These are phyloP conservation scores for Beauveria scarabaeidicola DNA, from an alignment of 2,329 filamentous ascomycete species.

Conservation along the genomic window DNA sequence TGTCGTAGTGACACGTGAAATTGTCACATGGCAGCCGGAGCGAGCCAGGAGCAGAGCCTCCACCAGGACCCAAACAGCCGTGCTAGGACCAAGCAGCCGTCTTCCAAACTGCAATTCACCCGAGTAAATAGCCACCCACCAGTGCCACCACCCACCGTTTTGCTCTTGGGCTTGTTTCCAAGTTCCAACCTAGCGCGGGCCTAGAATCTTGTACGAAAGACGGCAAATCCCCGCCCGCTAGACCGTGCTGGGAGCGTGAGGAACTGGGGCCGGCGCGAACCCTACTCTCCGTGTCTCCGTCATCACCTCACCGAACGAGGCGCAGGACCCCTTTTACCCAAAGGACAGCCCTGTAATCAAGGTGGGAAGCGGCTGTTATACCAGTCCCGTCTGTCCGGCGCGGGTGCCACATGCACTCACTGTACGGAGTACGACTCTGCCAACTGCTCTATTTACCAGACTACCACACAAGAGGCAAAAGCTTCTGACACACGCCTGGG, in stretches of 20 bases:
- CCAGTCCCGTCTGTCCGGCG: slow-evolving; percentile 4
- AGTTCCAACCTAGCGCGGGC: neutral
- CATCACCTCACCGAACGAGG: neutral
- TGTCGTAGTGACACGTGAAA: slow-evolving; percentile 12
- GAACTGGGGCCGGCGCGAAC: slow-evolving; percentile 10
- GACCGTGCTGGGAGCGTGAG: neutral
- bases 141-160: neutral
- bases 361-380: slow-evolving; percentile 4
- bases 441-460: neutral
- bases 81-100: neutral
- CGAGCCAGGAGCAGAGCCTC: neutral
- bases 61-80: neutral
- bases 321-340: slow-evolving; percentile 2
- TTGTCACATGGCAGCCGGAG: slow-evolving; percentile 12
- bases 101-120: neutral
- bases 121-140: neutral
- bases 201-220: neutral
- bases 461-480: neutral
- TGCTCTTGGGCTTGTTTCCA: neutral
- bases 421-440: neutral
- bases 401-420: slow-evolving; percentile 5
- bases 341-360: neutral
- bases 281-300: slow-evolving; percentile 12
- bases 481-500: neutral
- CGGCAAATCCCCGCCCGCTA: slow-evolving; percentile 8